Conservation (phyloP, 805 yeast species). For the Aciculoconidium aculeatum region DNA sequence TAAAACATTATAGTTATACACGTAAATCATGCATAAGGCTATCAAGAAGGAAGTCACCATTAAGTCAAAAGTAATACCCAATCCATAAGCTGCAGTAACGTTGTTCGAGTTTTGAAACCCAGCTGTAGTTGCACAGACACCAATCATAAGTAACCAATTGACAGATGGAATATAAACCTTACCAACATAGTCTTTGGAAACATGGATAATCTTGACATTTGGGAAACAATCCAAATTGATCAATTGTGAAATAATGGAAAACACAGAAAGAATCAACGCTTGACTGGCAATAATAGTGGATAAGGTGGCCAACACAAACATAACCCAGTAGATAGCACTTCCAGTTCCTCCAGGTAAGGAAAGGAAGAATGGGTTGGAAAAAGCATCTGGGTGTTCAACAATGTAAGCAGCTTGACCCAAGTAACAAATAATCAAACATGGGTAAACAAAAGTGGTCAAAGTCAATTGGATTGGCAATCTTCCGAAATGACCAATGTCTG, state of each 20-base stretch:
- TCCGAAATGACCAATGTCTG: slow-evolving; percentile 56
- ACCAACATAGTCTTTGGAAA: slow-evolving; percentile 41
- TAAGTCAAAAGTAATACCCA: slow-evolving; percentile 53
- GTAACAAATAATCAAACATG: slow-evolving; percentile 46
- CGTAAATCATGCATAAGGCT: slow-evolving; percentile 41
- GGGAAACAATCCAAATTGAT: slow-evolving; percentile 53
- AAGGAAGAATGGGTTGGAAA: slow-evolving; percentile 40
- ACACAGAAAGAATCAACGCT: slow-evolving; percentile 52
- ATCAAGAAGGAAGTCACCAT: slow-evolving; percentile 45
- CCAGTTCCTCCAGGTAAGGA: slow-evolving; percentile 47
- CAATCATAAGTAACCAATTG: slow-evolving; percentile 46
- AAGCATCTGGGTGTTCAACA: slow-evolving; percentile 31
- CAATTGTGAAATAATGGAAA: slow-evolving; percentile 46
- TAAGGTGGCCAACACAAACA: slow-evolving; percentile 48
- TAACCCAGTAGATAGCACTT: slow-evolving; percentile 42
- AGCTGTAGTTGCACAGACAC: slow-evolving; percentile 45
- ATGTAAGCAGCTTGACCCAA: slow-evolving; percentile 55
- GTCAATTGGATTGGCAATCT: slow-evolving; percentile 45
- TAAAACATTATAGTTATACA: slow-evolving; percentile 32
- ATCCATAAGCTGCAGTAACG: slow-evolving; percentile 57
- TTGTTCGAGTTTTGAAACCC: slow-evolving; percentile 45
- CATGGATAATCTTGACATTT: slow-evolving; percentile 38
- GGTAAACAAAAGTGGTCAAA: slow-evolving; percentile 42
- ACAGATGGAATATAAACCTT: slow-evolving; percentile 48
- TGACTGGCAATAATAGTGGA: slow-evolving; percentile 57